Evolutionary conservation across 2,329 filamentous ascomycete species (phyloP).

Genomic region (Aspergillus luchuensis): DNA sequence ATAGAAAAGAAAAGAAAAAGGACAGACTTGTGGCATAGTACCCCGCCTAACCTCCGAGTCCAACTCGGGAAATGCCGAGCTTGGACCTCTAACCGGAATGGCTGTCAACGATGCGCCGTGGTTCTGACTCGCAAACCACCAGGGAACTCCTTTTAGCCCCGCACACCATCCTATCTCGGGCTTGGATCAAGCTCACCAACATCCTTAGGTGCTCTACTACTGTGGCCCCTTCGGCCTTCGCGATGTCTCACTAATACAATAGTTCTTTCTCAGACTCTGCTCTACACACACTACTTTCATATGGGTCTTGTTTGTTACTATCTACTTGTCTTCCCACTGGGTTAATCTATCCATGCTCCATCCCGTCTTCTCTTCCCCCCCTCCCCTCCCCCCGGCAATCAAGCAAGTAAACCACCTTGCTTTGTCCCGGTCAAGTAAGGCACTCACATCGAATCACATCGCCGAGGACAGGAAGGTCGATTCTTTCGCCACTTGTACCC

Average conservation of each 20-base stretch:
- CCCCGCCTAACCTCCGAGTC: constrained; percentile 1
- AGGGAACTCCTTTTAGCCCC: not conserved
- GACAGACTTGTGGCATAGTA: no score
- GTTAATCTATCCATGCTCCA: not conserved
- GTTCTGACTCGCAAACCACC: constrained; percentile 3
- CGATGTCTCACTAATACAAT: not conserved
- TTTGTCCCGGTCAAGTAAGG: not conserved
- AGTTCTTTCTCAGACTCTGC: not conserved
- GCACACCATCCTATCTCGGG: constrained; percentile 1
- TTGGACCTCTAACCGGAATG: not conserved
- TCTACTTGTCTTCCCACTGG: no score
- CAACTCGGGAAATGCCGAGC: constrained; percentile 13
- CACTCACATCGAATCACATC: not conserved
- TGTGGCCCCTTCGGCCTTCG: not conserved
- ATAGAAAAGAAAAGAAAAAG: no score
- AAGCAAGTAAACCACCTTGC: not conserved
- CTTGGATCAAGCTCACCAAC: not conserved
- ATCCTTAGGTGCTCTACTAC: not conserved
- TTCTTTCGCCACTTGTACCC: not conserved
- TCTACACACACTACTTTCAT: not conserved
- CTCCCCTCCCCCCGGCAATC: no score
- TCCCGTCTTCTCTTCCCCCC: not conserved
- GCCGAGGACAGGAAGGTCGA: not conserved
- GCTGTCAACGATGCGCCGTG: not conserved
- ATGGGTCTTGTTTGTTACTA: not conserved